phyloP scores from a whole-genome alignment of 768 basidiomycete genomes.

The Tubosaeta sp. region DNA sequence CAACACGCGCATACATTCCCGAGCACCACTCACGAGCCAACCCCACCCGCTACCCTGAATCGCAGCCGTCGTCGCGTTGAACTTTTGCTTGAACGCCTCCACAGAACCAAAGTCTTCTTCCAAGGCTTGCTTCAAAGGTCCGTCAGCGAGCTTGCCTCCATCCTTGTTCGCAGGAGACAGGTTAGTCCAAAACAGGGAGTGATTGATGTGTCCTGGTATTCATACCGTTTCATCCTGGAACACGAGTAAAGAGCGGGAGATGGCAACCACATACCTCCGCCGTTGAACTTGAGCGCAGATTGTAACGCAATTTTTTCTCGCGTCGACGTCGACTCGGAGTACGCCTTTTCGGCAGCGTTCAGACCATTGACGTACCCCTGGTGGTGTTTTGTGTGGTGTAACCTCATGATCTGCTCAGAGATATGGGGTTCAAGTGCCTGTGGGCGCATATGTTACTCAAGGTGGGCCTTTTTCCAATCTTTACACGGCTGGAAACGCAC shows the following conservation, averaged over 20 bases:
- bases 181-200: slow-evolving; percentile 97
- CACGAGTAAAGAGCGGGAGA: not conserved
- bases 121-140: slow-evolving; percentile 72
- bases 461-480: not conserved
- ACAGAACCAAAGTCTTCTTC: slow-evolving; percentile 82
- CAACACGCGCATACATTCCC: not conserved
- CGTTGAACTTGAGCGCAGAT: slow-evolving; percentile 93
- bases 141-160: slow-evolving; percentile 62
- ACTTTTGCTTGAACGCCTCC: slow-evolving; percentile 78
- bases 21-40: slow-evolving; percentile 65
- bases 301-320: slow-evolving; percentile 83
- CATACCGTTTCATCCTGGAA: not conserved
- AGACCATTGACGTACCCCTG: slow-evolving; percentile 93
- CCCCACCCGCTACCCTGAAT: slow-evolving; percentile 99
- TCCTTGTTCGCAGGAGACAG: slow-evolving; percentile 66
- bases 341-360: slow-evolving; percentile 89
- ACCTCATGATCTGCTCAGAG: slow-evolving; percentile 86
- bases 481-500: slow-evolving; percentile 36
- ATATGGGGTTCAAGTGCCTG: slow-evolving; percentile 92
- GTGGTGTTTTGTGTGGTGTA: slow-evolving; percentile 91
- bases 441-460: not conserved
- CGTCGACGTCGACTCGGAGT: slow-evolving; percentile 57
- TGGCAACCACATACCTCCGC: slow-evolving; percentile 59
- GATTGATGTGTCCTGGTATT: slow-evolving; percentile 80
- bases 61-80: slow-evolving; percentile 84